Base-by-base conservation (phyloP, 169 alveolate genomes). In the Blepharisma undulans region DNA sequence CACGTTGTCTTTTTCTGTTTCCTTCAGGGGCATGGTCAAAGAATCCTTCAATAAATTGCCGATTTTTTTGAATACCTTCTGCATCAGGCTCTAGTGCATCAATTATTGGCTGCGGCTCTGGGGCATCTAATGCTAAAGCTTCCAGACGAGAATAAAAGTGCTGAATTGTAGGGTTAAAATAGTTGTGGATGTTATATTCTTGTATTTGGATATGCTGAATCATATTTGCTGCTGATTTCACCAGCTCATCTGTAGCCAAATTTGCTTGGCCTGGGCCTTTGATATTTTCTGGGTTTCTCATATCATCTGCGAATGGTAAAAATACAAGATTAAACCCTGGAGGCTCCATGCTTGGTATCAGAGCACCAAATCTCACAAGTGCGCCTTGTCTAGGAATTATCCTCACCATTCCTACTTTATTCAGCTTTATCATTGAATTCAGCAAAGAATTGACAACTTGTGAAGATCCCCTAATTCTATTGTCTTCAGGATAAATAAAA, bases 221-320 rank as follows among this genome's bases (percentile, higher is more conserved):
- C 92, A 88, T 88, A 3, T 27, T 33, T 22, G 76, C 48, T 74
- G 92, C 92, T 21, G 60, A 21, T 76, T 21, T 48, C n/a, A 88
- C 87, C 8, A 76, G 27, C 5, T 88, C 79, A 18, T 74, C 87
- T 2, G 87, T n/a, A 21, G 92, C 61, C 29, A 89, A 88, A 61
- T 92, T 91, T 5, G 81, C 90, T 18, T 92, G 88, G 82, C 90
- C 88, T 30, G 89, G 77, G 29, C 87, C 89, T 87, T 84, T 86
- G 0, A 90, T 76, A 1, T 71, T 30, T 48, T 85, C 85, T 18
- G 93, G 89, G 72, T 92, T 94, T 87, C 99, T 94, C 48, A 96
- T 92, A 89, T 97, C 99, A 92, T 97, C 98, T 19, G 98, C 98
- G 95, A 89, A 97, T 19, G 98, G 99, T 32, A 97, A 86, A 33